Conservation (phyloP, 345 rosid species). For the Triadica sebifera region DNA sequence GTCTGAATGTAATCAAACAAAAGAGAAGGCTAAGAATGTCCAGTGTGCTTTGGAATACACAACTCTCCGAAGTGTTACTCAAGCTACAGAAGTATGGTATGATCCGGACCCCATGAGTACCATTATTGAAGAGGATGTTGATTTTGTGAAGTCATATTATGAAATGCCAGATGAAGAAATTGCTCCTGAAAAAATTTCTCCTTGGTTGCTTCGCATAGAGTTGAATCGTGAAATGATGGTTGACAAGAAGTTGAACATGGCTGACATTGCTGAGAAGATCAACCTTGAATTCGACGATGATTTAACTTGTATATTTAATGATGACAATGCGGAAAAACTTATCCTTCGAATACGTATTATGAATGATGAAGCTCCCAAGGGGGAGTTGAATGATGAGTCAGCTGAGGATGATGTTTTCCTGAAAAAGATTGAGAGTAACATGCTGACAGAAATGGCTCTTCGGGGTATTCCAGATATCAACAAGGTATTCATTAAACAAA, state of each 20-base stretch:
- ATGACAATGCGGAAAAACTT: conserved; percentile 88
- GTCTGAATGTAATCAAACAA: conserved; percentile 72
- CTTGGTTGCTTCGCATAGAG: conserved; percentile 96
- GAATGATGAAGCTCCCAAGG: conserved; percentile 94
- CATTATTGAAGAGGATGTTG: conserved; percentile 82
- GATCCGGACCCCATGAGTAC: conserved; percentile 97
- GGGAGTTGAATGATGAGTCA: conserved; percentile 78
- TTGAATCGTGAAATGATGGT: conserved; percentile 99
- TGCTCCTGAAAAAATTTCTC: conserved; percentile 88
- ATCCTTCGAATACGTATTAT: conserved; percentile 92
- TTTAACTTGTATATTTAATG: conserved; percentile 89
- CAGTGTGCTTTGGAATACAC: conserved; percentile 98
- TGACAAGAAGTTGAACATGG: conserved; percentile 96
- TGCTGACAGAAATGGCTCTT: conserved; percentile 98
- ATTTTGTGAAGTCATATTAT: conserved; percentile 90
- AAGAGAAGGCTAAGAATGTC: conserved; percentile 91
- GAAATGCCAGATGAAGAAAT: conserved; percentile 99
- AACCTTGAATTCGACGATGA: conserved; percentile 89
- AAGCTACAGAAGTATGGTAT: conserved; percentile 97
- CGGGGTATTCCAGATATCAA: conserved; percentile 94
- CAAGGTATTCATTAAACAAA: conserved; percentile 87
- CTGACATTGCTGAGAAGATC: conserved; percentile 93
- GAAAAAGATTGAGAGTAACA: conserved; percentile 92
- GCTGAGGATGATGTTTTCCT: conserved; percentile 98
- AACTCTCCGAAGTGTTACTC: conserved; percentile 90